A percentile compares a stretch with the other conserved stretches of the same genome.
Evolutionary conservation across 108 stramenopile genomes (phyloP).

Genomic region (Skeletonema grethae): DNA sequence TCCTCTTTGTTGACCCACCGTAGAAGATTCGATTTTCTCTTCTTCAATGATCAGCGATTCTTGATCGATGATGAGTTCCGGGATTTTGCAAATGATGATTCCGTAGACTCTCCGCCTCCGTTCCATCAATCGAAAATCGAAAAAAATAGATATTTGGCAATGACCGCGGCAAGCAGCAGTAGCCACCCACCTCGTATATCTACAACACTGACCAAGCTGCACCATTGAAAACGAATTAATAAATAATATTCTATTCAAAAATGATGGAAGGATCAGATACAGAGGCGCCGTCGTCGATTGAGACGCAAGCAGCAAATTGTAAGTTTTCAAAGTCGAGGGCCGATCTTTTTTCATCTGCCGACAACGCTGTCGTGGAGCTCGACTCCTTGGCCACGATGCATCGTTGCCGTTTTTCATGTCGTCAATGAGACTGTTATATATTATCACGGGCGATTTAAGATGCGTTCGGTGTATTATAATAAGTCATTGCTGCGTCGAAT

Average conservation of each 20-base stretch:
- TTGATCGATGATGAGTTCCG: too few species aligned
- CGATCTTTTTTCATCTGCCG: not conserved
- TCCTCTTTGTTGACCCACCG: too few species aligned
- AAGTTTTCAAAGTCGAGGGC: not conserved
- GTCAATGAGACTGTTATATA: not conserved
- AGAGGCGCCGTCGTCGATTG: conserved; percentile 33
- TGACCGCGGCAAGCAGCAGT: too few species aligned
- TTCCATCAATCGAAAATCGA: too few species aligned
- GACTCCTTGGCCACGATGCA: not conserved
- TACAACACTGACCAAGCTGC: too few species aligned
- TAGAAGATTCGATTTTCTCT: too few species aligned
- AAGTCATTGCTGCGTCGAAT: not conserved
- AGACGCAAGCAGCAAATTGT: conserved; percentile 31
- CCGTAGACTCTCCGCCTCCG: too few species aligned
- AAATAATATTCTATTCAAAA: not conserved
- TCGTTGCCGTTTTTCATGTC: not conserved
- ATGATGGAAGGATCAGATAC: conserved; percentile 47
- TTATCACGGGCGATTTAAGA: not conserved
- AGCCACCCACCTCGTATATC: too few species aligned
- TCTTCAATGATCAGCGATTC: too few species aligned
- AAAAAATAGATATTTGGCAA: too few species aligned
- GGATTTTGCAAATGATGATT: too few species aligned
- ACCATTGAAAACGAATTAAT: too few species aligned
- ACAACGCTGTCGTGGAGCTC: not conserved
- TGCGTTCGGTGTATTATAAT: not conserved